These are phyloP conservation scores for Porodaedalea pini DNA, from an alignment of 1,284 basidiomycete species.

Conservation along the genomic window DNA sequence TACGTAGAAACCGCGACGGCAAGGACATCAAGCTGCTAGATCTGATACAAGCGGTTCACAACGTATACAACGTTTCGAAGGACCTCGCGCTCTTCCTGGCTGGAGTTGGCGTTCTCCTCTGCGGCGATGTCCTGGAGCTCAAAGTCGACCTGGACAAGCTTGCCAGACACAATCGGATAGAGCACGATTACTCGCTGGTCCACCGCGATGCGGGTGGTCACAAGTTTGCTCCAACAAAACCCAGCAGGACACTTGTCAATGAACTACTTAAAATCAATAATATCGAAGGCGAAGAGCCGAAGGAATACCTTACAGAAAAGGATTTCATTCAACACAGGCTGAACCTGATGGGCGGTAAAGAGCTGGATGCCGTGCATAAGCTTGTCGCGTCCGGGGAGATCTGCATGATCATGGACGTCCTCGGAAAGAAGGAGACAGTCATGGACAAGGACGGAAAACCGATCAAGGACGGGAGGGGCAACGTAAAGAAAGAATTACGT, in stretches of 20 bases:
- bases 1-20: slow-evolving; percentile 5
- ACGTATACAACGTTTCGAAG: slow-evolving; percentile 11
- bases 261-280: slow-evolving; percentile 29
- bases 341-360: background rate
- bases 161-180: slow-evolving; percentile 37
- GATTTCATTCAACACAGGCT: background rate
- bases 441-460: background rate
- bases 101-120: background rate
- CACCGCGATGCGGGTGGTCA: slow-evolving; percentile 32
- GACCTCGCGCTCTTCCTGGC: slow-evolving; percentile 5
- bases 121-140: slow-evolving; percentile 15
- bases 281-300: background rate
- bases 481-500: background rate
- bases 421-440: background rate
- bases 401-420: slow-evolving; percentile 26
- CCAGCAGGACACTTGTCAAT: slow-evolving; percentile 35
- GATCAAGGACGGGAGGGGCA: too few species aligned
- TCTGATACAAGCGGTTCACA: background rate
- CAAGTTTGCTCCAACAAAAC: slow-evolving; percentile 31
- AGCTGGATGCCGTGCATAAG: slow-evolving; percentile 28
- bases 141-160: slow-evolving; percentile 44
- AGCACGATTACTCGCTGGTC: slow-evolving; percentile 39
- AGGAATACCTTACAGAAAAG: background rate
- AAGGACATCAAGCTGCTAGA: slow-evolving; percentile 9
- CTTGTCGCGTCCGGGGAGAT: slow-evolving; percentile 33